Evolutionary conservation across 2,329 filamentous ascomycete species (phyloP).

Genomic region (Aspergillus intermedius): DNA sequence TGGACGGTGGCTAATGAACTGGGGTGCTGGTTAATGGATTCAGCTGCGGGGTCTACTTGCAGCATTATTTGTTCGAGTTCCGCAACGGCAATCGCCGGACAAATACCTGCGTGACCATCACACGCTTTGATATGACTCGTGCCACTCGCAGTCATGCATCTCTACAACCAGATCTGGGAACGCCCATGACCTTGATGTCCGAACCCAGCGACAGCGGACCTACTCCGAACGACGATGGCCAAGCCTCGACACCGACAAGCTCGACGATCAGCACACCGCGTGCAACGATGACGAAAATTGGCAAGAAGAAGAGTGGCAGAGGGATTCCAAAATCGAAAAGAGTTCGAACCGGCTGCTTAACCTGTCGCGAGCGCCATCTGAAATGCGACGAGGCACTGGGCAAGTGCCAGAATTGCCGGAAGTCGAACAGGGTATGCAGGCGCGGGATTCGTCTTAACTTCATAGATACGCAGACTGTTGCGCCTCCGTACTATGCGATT

Average conservation of each 20-base stretch:
- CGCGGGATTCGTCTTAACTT: constrained; percentile 85
- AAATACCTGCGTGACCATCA: background rate
- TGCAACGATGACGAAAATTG: constrained; percentile 6
- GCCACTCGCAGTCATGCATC: constrained; percentile 7
- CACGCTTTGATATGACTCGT: constrained; percentile 1
- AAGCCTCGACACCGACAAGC: constrained; percentile 9
- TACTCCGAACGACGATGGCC: constrained; percentile 8
- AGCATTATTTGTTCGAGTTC: background rate
- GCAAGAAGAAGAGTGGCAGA: constrained; percentile 16
- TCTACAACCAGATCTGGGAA: constrained; percentile 1
- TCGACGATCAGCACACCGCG: constrained; percentile 5
- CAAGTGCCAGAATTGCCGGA: constrained; percentile 71
- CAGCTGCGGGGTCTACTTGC: background rate
- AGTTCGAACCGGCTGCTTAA: constrained; percentile 83
- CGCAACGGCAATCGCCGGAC: background rate
- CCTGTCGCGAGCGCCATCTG: constrained; percentile 79
- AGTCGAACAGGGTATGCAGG: constrained; percentile 79
- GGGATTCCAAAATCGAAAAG: constrained; percentile 61
- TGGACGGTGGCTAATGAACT: background rate
- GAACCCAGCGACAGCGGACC: constrained; percentile 5
- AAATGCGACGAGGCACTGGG: constrained; percentile 77
- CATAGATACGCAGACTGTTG: constrained; percentile 71
- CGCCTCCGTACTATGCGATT: constrained; percentile 55
- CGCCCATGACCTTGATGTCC: background rate
- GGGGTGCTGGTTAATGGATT: background rate